Evolutionary conservation across 768 basidiomycete species (phyloP), one percentile per base, ranked within the genome.

Genomic region (Xerocomellus amylosporus): DNA sequence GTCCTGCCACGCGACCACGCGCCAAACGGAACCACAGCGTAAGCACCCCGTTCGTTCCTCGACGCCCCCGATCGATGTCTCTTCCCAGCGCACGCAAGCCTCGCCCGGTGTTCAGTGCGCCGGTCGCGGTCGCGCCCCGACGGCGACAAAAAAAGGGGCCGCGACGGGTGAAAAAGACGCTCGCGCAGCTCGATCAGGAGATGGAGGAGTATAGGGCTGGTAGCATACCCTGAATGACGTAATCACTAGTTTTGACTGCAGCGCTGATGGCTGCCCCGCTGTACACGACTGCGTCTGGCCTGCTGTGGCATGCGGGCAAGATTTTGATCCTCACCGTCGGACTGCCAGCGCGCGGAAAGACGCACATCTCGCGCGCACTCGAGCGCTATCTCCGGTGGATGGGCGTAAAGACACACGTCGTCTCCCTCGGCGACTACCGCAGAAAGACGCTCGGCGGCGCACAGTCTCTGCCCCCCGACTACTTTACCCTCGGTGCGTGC

Each of bases 351-450:
- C 83, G 93, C 49, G 93, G 94, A 33, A 97, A 97, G 75, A 99
- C 97, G 0, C 97, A 99, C 70, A 93, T 98, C 53, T 96, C 94
- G 1, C 83, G 95, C 37, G 87, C 96, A 8, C 79, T 98, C 13
- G 96, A 98, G 70, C 85, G 97, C n/a, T 99, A 99, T 72, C 81
- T 99, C 1, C 81, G 93, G 70, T 99, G 97, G 97, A 90, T 93
- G 72, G 97, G 97, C 30, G 91, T 99, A 50, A 98, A 96, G 73
- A 96, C 93, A 0, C 84, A 88, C 58, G 97, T 98, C 50, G 86
- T 98, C 52, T 95, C 93, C 7, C 77, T 99, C 10, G 97, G 97
- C 20, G 97, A 99, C 72, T 94, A 96, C 71, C 83, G 97, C 43
- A 75, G 97, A 49, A 92, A 93, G 77, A 83, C 86, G 0, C 75